Conservation (phyloP, 371 early-diverging fungal species). For the Lichtheimia ramosa region DNA sequence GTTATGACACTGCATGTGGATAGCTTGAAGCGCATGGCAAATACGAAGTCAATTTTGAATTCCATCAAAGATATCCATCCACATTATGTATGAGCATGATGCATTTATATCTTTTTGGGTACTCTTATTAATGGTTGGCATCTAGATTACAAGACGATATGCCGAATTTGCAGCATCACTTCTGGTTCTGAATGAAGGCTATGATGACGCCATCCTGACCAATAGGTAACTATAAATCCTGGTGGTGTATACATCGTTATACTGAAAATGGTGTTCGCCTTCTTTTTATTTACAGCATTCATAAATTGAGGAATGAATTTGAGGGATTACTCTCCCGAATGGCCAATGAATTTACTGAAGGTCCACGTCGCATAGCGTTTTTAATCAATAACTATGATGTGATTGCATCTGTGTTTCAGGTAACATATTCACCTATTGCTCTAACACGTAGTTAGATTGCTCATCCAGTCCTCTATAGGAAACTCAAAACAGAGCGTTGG, state of each 20-base stretch:
- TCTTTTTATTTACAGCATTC: constrained; percentile 48
- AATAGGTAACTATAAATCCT: constrained; percentile 55
- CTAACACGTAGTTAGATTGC: too few relatives aligned
- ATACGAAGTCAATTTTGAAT: constrained; percentile 50
- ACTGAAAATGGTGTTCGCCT: not conserved
- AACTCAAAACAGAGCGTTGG: constrained; percentile 60
- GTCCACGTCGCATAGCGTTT: constrained; percentile 71
- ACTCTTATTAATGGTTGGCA: constrained; percentile 9
- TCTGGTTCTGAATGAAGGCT: constrained; percentile 82
- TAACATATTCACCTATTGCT: not conserved
- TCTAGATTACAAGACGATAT: constrained; percentile 68
- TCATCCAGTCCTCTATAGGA: constrained; percentile 44
- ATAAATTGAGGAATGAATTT: constrained; percentile 76
- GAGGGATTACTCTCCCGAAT: constrained; percentile 69
- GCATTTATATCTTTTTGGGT: not conserved
- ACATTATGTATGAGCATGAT: constrained; percentile 66
- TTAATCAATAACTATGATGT: constrained; percentile 92
- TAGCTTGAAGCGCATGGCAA: constrained; percentile 71
- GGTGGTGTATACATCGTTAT: not conserved
- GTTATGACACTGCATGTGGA: constrained; percentile 88
- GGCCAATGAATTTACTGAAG: constrained; percentile 72
- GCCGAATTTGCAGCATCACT: constrained; percentile 90
- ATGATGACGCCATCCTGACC: constrained; percentile 77
- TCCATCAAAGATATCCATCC: constrained; percentile 76
- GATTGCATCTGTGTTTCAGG: constrained; percentile 72